Conservation (phyloP, 768 basidiomycete species). For the Leccinum subgranulosum region DNA sequence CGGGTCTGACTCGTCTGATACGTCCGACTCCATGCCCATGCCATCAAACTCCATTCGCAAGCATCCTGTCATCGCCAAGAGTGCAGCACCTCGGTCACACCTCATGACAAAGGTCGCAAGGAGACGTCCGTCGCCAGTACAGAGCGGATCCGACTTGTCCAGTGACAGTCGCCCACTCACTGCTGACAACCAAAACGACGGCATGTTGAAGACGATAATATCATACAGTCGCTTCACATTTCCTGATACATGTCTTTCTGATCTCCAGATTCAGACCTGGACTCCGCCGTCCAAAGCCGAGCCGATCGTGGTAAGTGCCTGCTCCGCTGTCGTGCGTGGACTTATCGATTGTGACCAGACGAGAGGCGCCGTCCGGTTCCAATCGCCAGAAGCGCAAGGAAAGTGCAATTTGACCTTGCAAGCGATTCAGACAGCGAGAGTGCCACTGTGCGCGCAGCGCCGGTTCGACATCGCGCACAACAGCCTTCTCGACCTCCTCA, state of each 20-base stretch:
- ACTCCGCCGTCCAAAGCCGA: background rate
- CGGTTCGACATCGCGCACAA: slow-evolving; percentile 2
- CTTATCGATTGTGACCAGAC: slow-evolving; percentile 2
- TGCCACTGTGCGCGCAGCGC: slow-evolving; percentile 10
- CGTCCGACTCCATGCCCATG: background rate
- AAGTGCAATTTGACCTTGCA: slow-evolving; percentile 15
- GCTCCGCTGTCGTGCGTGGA: background rate
- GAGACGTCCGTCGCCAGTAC: background rate
- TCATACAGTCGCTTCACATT: background rate
- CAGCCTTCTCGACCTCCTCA: background rate
- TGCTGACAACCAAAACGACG: slow-evolving; percentile 3
- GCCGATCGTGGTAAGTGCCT: background rate
- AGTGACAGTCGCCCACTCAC: background rate
- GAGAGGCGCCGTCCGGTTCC: background rate
- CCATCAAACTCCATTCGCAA: background rate
- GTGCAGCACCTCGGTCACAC: background rate
- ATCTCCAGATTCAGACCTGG: slow-evolving; percentile 18
- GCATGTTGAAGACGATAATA: slow-evolving; percentile 6
- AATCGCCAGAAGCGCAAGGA: slow-evolving; percentile 3
- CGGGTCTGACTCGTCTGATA: slow-evolving; percentile 9
- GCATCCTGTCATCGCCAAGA: background rate
- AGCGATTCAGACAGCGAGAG: slow-evolving; percentile 13
- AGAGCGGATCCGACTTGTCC: slow-evolving; percentile 8
- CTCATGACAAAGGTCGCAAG: slow-evolving; percentile 16
- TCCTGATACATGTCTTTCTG: background rate